phyloP scores from a whole-genome alignment of 352 stramenopile genomes.

The Globisporangium nagaii region DNA sequence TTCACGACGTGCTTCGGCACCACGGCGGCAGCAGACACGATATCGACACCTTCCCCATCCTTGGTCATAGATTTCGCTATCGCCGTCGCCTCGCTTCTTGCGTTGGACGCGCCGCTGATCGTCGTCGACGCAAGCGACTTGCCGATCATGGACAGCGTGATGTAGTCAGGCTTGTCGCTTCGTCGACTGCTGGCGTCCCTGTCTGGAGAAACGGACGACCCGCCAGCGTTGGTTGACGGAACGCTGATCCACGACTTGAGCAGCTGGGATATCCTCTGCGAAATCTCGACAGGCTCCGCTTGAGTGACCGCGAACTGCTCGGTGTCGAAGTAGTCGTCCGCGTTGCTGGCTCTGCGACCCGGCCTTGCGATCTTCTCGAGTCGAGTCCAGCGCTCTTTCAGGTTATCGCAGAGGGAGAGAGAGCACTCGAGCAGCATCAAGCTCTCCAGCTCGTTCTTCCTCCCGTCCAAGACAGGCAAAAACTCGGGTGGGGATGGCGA shows the following conservation, averaged over 20 bases:
- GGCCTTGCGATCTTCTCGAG: conserved; percentile 45
- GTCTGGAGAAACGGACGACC: conserved; percentile 5
- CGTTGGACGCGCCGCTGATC: neutral
- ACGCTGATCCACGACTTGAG: conserved; percentile 58
- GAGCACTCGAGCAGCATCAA: conserved; percentile 54
- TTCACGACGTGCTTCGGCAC: conserved; percentile 27
- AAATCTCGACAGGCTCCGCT: conserved; percentile 51
- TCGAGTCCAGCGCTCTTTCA: conserved; percentile 64
- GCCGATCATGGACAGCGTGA: conserved; percentile 14
- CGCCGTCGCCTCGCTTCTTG: neutral
- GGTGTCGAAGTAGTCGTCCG: conserved; percentile 39
- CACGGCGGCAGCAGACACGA: conserved; percentile 17
- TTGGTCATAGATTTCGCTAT: neutral
- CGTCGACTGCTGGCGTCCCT: neutral
- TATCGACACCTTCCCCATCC: neutral
- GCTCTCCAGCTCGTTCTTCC: conserved; percentile 33
- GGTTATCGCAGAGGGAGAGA: conserved; percentile 37
- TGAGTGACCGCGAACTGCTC: conserved; percentile 51
- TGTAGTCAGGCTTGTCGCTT: conserved; percentile 8
- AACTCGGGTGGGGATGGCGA: conserved; percentile 28
- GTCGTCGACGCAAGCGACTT: conserved; percentile 8
- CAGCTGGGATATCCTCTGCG: conserved; percentile 37
- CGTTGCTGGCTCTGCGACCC: conserved; percentile 16
- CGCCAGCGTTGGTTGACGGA: conserved; percentile 4
- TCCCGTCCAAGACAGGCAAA: conserved; percentile 38